A percentile compares a stretch with the other conserved stretches of the same genome.
phyloP scores from a whole-genome alignment of 2,329 filamentous ascomycete species.

The Zelopaecilomyces penicillatus region DNA sequence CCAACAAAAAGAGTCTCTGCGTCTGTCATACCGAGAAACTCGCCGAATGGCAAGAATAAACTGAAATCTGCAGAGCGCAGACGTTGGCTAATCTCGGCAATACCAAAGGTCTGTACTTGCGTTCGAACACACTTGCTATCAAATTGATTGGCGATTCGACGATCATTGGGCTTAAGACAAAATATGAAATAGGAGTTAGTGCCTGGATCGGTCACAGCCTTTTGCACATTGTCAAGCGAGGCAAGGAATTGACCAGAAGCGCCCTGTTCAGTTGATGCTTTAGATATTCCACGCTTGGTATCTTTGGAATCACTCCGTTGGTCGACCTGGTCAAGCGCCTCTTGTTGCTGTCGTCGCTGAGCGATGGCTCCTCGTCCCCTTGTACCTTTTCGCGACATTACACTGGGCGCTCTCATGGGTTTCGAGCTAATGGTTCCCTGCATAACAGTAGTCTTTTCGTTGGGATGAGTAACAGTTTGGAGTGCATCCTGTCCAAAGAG shows the following conservation, averaged over 20 bases:
- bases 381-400: constrained; percentile 71
- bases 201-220: constrained; percentile 71
- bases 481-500: constrained; percentile 95
- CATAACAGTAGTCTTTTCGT: constrained; percentile 83
- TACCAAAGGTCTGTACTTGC: constrained; percentile 90
- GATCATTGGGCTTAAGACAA: constrained; percentile 93
- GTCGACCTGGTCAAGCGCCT: constrained; percentile 39
- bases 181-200: constrained; percentile 95
- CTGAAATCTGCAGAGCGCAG: constrained; percentile 91
- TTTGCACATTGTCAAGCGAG: constrained; percentile 82
- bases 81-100: constrained; percentile 92
- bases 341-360: constrained; percentile 30
- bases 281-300: constrained; percentile 27
- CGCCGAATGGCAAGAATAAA: constrained; percentile 88
- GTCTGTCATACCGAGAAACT: constrained; percentile 86
- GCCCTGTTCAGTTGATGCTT: constrained; percentile 56
- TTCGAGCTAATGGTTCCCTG: constrained; percentile 96
- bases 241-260: constrained; percentile 88
- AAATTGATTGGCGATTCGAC: constrained; percentile 95
- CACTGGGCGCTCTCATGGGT: constrained; percentile 83
- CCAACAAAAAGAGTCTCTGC: constrained; percentile 79
- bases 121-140: constrained; percentile 96
- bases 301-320: constrained; percentile 39
- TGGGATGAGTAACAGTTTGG: constrained; percentile 86
- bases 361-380: constrained; percentile 26